These are phyloP conservation scores for Fraxinus sp. DNA, from an alignment of 305 asterid species.

Conservation along the genomic window DNA sequence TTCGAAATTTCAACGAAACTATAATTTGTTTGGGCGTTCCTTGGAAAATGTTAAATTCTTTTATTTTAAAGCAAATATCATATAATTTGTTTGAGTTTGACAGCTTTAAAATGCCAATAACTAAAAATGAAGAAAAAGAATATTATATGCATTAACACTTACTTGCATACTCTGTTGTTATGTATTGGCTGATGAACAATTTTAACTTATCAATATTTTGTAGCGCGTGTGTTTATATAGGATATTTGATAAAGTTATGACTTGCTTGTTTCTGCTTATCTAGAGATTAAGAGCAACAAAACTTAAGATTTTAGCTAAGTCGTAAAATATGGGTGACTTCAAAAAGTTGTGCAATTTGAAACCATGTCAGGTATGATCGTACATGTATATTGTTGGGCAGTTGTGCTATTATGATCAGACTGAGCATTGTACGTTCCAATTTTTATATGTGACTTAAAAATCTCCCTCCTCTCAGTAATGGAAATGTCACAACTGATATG, in stretches of 20 bases:
- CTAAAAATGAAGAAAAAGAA: constrained; percentile 11
- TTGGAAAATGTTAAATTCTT: too few species aligned
- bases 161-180: background rate
- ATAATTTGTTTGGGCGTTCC: too few species aligned
- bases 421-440: background rate
- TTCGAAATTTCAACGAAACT: background rate
- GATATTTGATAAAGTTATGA: background rate
- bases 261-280: background rate
- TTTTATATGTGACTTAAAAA: constrained; percentile 19
- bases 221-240: background rate
- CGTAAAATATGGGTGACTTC: background rate
- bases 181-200: background rate
- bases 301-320: background rate
- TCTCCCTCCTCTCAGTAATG: constrained; percentile 48
- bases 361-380: constrained; percentile 8
- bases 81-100: background rate
- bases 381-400: background rate
- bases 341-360: background rate
- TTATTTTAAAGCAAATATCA: too few species aligned
- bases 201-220: background rate
- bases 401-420: background rate
- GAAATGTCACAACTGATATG: constrained; percentile 87
- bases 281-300: constrained; percentile 9
- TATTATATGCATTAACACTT: background rate
- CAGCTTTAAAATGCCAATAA: background rate